Percentiles rank a stretch among this genome's conserved stretches.
phyloP scores from a whole-genome alignment of 306 rosid species.

The Rosa lucieae region DNA sequence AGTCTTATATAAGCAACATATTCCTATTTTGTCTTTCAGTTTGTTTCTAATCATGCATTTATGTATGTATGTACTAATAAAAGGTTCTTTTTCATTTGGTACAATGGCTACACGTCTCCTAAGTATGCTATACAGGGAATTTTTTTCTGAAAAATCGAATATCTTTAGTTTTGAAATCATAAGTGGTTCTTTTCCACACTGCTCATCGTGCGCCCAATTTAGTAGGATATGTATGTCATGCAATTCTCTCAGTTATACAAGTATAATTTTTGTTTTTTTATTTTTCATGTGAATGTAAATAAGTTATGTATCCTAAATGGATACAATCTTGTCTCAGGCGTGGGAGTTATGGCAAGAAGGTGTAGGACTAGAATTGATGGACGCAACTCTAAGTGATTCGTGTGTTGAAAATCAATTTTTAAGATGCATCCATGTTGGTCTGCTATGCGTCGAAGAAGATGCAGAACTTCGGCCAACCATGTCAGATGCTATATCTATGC shows the following conservation, averaged over 20 bases:
- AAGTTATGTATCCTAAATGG: constrained; percentile 2
- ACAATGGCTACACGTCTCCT: constrained; percentile 26
- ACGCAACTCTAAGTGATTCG: constrained; percentile 16
- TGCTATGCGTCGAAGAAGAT: constrained; percentile 21
- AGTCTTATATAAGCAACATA: neutral
- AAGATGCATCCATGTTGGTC: constrained; percentile 19
- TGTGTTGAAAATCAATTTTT: constrained; percentile 12
- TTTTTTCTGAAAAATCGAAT: constrained; percentile 28
- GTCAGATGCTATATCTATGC: constrained; percentile 17
- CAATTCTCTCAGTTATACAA: neutral
- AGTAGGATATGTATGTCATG: constrained; percentile 27
- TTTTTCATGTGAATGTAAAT: constrained; percentile 1
- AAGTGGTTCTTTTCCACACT: constrained; percentile 16
- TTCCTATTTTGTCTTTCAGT: neutral
- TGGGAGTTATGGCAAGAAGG: constrained; percentile 17
- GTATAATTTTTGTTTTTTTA: no score
- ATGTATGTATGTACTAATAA: neutral
- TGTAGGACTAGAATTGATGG: constrained; percentile 2
- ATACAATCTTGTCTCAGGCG: neutral
- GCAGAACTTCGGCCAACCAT: constrained; percentile 8
- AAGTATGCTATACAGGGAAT: constrained; percentile 31
- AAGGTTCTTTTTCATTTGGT: neutral
- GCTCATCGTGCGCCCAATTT: neutral
- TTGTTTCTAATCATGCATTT: neutral
- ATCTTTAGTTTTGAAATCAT: constrained; percentile 26